These are phyloP conservation scores for Cyclotella atomus DNA, from an alignment of 108 stramenopile species.

Conservation along the genomic window DNA sequence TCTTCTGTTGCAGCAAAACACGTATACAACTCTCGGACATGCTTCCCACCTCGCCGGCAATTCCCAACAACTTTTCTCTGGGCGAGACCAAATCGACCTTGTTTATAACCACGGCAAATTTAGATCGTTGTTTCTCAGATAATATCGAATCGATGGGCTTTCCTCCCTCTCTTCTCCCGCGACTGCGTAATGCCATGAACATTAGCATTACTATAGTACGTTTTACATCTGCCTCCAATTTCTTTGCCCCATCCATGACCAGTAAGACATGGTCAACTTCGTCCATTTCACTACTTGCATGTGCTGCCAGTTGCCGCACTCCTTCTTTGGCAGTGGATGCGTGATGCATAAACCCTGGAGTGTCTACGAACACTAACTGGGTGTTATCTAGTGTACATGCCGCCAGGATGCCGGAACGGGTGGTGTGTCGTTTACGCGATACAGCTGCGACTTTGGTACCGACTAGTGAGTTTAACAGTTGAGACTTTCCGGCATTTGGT, in stretches of 20 bases:
- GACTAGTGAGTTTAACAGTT: conserved; percentile 82
- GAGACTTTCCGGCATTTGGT: conserved; percentile 90
- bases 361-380: conserved; percentile 90
- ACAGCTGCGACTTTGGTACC: conserved; percentile 84
- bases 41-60: conserved; percentile 74
- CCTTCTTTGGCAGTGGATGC: conserved; percentile 66
- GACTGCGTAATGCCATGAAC: conserved; percentile 56
- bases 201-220: conserved; percentile 73
- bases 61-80: conserved; percentile 72
- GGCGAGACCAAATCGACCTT: conserved; percentile 93
- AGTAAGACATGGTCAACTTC: conserved; percentile 79
- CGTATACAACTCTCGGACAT: conserved; percentile 71
- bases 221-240: conserved; percentile 60
- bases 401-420: conserved; percentile 82
- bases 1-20: conserved; percentile 31
- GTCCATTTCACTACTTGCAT: conserved; percentile 69
- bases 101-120: conserved; percentile 89
- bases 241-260: conserved; percentile 87
- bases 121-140: conserved; percentile 19
- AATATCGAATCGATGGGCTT: neutral
- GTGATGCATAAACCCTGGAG: conserved; percentile 88
- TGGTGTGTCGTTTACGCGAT: conserved; percentile 93
- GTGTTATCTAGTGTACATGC: conserved; percentile 75
- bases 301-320: conserved; percentile 60
- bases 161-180: conserved; percentile 50